Conservation (phyloP, 2,329 filamentous ascomycete genomes). For the Cordyceps javanica region DNA sequence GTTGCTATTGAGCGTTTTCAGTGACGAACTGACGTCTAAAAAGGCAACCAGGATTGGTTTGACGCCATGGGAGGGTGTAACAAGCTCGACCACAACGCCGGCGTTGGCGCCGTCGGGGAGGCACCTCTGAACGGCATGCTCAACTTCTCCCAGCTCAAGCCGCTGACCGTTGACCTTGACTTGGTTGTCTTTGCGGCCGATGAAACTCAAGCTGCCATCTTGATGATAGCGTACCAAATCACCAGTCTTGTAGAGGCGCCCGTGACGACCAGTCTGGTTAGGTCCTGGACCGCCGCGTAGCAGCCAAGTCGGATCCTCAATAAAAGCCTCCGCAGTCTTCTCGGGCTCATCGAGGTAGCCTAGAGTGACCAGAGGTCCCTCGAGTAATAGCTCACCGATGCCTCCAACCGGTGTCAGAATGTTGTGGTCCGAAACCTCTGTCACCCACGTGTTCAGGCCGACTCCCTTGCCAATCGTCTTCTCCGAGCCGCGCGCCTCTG, state of each 20-base stretch:
- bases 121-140: slow-evolving; percentile 13
- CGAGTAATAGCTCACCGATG: slow-evolving; percentile 18
- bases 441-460: not conserved
- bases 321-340: slow-evolving; percentile 21
- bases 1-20: not conserved
- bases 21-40: not conserved
- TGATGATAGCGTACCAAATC: slow-evolving; percentile 37
- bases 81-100: slow-evolving; percentile 13
- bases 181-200: slow-evolving; percentile 47
- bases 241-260: slow-evolving; percentile 39
- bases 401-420: slow-evolving; percentile 15
- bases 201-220: slow-evolving; percentile 29
- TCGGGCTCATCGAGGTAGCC: slow-evolving; percentile 17
- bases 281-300: not conserved
- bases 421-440: slow-evolving; percentile 1
- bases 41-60: slow-evolving; percentile 14
- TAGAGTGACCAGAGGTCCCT: slow-evolving; percentile 17
- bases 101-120: not conserved
- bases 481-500: not conserved
- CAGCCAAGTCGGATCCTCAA: slow-evolving; percentile 8
- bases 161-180: slow-evolving; percentile 50
- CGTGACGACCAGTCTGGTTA: not conserved
- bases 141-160: slow-evolving; percentile 34
- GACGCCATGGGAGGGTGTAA: slow-evolving; percentile 8
- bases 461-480: slow-evolving; percentile 2